Evolutionary conservation across 2,329 filamentous ascomycete genomes (phyloP).

Genomic region (Canariomyces notabilis): DNA sequence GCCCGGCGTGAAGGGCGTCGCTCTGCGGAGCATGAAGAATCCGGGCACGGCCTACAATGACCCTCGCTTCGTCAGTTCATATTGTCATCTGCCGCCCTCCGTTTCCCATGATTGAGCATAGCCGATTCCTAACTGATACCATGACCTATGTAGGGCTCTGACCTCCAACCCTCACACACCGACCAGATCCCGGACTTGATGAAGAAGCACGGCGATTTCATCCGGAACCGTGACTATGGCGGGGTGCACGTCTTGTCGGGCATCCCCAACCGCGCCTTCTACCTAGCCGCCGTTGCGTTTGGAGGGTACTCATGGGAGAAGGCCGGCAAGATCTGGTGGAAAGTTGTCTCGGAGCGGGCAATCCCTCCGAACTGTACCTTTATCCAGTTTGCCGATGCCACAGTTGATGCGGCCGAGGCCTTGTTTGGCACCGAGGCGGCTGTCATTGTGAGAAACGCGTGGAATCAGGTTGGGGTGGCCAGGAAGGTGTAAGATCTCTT

Average conservation of each 20-base stretch:
- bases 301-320: constrained; percentile 52
- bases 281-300: constrained; percentile 42
- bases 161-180: neutral
- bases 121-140: neutral
- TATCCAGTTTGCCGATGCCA: constrained; percentile 45
- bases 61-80: constrained; percentile 40
- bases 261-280: constrained; percentile 55
- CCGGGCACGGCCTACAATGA: constrained; percentile 51
- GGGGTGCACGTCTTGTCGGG: constrained; percentile 54
- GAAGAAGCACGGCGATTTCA: neutral
- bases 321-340: constrained; percentile 50
- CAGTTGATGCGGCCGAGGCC: constrained; percentile 41
- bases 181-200: neutral
- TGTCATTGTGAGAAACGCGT: constrained; percentile 42
- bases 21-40: constrained; percentile 50
- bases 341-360: constrained; percentile 40
- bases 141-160: constrained; percentile 1
- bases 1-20: constrained; percentile 46
- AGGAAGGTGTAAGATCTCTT: constrained; percentile 19
- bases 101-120: neutral
- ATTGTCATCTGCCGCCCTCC: neutral
- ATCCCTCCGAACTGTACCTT: constrained; percentile 40
- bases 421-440: constrained; percentile 39
- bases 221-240: constrained; percentile 40
- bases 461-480: constrained; percentile 44